These are phyloP conservation scores for Ramaria sp. DNA, from an alignment of 768 basidiomycete genomes.

Conservation along the genomic window DNA sequence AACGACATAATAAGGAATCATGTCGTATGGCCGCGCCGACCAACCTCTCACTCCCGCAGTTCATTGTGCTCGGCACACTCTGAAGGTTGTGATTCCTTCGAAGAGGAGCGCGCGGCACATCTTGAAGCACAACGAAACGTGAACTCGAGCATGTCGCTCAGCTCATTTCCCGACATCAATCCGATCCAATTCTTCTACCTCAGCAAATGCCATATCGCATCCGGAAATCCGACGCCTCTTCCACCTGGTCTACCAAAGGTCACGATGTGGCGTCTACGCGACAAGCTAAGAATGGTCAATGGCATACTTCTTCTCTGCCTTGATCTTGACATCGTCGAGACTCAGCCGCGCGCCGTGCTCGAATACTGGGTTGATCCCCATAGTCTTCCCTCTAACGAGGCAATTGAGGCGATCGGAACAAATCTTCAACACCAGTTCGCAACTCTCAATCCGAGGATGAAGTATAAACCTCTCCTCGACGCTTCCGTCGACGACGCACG, in stretches of 20 bases:
- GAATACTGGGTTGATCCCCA: conserved; percentile 98
- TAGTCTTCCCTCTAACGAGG: conserved; percentile 87
- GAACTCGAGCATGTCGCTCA: conserved; percentile 5
- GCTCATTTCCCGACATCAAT: conserved; percentile 12
- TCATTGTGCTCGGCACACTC: not conserved
- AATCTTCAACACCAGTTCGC: conserved; percentile 96
- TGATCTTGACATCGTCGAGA: conserved; percentile 98
- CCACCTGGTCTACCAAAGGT: conserved; percentile 55
- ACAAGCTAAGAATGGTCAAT: conserved; percentile 83
- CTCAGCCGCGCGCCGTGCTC: conserved; percentile 86
- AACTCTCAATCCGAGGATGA: conserved; percentile 85
- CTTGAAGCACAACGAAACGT: not conserved
- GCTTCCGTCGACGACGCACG: conserved; percentile 91
- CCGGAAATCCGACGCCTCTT: conserved; percentile 72
- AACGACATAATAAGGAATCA: not conserved
- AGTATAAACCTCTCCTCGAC: conserved; percentile 90
- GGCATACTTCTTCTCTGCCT: conserved; percentile 86
- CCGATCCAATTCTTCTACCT: conserved; percentile 13
- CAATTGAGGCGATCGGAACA: conserved; percentile 84
- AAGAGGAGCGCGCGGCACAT: not conserved
- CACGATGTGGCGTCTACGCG: conserved; percentile 73
- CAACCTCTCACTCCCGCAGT: not conserved
- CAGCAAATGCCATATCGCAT: conserved; percentile 65
- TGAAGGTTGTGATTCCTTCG: not conserved
- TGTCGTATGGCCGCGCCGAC: not conserved